These are phyloP conservation scores for Achaetomium macrosporum DNA, from an alignment of 2,329 filamentous ascomycete genomes.

Conservation along the genomic window DNA sequence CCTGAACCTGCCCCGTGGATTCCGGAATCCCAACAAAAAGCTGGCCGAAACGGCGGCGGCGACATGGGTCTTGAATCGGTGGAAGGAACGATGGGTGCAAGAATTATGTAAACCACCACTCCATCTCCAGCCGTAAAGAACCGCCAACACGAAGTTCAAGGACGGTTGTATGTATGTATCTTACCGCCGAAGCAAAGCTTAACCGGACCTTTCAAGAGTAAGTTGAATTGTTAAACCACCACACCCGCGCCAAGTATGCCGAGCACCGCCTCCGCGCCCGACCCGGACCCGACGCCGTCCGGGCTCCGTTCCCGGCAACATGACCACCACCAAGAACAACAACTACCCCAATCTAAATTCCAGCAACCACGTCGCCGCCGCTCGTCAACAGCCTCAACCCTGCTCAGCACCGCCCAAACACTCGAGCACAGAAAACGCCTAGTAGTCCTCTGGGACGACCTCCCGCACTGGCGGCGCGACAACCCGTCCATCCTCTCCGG, in stretches of 20 bases:
- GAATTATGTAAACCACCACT: too few species aligned
- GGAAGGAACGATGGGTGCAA: neutral
- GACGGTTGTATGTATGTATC: neutral
- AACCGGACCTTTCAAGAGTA: too few species aligned
- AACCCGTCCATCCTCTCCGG: slow-evolving; percentile 50
- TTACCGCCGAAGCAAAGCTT: neutral
- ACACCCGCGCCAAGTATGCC: neutral
- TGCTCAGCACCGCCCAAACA: slow-evolving; percentile 26
- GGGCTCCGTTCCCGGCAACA: slow-evolving; percentile 5
- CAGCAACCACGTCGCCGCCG: slow-evolving; percentile 12
- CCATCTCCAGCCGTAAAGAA: too few species aligned
- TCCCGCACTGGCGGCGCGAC: slow-evolving; percentile 54
- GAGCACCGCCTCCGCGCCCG: neutral
- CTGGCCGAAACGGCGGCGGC: neutral
- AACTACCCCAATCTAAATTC: neutral
- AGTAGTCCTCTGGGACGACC: slow-evolving; percentile 52
- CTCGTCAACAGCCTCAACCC: slow-evolving; percentile 13
- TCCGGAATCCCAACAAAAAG: slow-evolving; percentile 12
- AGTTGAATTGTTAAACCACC: neutral
- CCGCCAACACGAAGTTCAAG: too few species aligned
- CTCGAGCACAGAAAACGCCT: slow-evolving; percentile 40
- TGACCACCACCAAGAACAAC: neutral
- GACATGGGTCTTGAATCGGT: neutral
- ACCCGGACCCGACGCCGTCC: neutral
- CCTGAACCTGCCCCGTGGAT: neutral